Conservation (phyloP, 192 early-diverging fungal genomes). For the Funneliformis mosseae region DNA sequence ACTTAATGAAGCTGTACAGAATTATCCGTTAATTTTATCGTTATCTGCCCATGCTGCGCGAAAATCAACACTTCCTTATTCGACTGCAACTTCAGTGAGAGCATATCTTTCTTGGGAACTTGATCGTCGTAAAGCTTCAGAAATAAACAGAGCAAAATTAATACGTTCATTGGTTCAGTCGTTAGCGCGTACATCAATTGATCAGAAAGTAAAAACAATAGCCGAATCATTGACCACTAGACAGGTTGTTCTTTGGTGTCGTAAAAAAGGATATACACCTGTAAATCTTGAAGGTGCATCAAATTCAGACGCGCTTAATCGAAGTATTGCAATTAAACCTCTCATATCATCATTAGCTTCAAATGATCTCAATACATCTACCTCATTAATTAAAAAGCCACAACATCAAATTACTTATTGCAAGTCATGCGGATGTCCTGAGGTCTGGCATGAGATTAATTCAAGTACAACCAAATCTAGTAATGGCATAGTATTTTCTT, state of each 20-base stretch:
- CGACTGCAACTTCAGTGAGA: conserved; percentile 37
- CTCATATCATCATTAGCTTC: neutral
- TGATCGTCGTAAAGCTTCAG: conserved; percentile 51
- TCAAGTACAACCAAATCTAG: neutral
- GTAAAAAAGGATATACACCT: conserved; percentile 46
- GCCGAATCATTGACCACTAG: conserved; percentile 41
- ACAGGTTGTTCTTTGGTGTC: conserved; percentile 53
- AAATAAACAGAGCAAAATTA: conserved; percentile 55
- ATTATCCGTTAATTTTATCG: conserved; percentile 25
- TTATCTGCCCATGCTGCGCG: neutral
- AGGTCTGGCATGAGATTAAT: conserved; percentile 29
- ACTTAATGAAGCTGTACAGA: conserved; percentile 33
- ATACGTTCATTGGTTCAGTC: conserved; percentile 39
- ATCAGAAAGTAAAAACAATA: conserved; percentile 32
- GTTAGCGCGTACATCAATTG: conserved; percentile 20
- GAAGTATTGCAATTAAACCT: neutral
- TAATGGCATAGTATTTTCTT: conserved; percentile 11
- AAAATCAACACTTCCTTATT: conserved; percentile 42
- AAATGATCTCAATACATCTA: conserved; percentile 5
- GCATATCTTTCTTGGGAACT: conserved; percentile 49
- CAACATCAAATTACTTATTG: conserved; percentile 31
- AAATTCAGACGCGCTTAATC: neutral
- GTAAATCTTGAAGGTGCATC: neutral
- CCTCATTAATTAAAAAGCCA: neutral
- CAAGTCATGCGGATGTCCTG: conserved; percentile 44